Conservation (phyloP, 78 protist species). For the Dictyostelium capitatum region DNA sequence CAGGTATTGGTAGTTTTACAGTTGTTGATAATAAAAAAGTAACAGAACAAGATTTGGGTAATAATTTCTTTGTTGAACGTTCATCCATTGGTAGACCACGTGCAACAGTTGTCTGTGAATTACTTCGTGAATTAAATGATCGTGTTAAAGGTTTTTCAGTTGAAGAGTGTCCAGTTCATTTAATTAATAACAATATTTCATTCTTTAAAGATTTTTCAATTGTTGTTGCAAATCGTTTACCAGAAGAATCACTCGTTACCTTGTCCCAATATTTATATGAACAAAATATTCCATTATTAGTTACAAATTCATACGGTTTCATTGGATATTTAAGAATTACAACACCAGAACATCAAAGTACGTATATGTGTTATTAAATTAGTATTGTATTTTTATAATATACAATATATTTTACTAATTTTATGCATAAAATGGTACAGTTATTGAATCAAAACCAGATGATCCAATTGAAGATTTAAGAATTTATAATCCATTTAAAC, state of each 20-base stretch:
- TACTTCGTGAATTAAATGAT: conserved; percentile 90
- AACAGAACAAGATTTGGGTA: conserved; percentile 83
- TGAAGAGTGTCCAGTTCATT: conserved; percentile 54
- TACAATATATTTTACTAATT: not conserved
- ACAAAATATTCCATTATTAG: conserved; percentile 71
- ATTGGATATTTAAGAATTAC: conserved; percentile 89
- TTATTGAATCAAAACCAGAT: conserved; percentile 90
- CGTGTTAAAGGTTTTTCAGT: conserved; percentile 74
- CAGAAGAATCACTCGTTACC: conserved; percentile 33
- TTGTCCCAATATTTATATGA: conserved; percentile 53
- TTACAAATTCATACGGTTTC: conserved; percentile 86
- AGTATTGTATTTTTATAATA: not conserved
- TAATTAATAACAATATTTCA: conserved; percentile 66
- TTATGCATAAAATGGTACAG: too few species aligned
- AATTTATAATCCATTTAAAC: conserved; percentile 82
- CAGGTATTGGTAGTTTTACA: conserved; percentile 94
- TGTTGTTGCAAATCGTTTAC: conserved; percentile 86
- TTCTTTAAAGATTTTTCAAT: conserved; percentile 79
- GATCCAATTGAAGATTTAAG: conserved; percentile 86
- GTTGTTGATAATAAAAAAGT: conserved; percentile 88
- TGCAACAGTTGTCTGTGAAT: conserved; percentile 79
- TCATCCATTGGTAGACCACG: conserved; percentile 85
- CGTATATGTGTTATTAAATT: not conserved
- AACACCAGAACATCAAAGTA: conserved; percentile 84
- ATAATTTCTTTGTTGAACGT: conserved; percentile 88